Evolutionary conservation across 352 stramenopile species (phyloP).

Genomic region (Phytophthora pinifolia): DNA sequence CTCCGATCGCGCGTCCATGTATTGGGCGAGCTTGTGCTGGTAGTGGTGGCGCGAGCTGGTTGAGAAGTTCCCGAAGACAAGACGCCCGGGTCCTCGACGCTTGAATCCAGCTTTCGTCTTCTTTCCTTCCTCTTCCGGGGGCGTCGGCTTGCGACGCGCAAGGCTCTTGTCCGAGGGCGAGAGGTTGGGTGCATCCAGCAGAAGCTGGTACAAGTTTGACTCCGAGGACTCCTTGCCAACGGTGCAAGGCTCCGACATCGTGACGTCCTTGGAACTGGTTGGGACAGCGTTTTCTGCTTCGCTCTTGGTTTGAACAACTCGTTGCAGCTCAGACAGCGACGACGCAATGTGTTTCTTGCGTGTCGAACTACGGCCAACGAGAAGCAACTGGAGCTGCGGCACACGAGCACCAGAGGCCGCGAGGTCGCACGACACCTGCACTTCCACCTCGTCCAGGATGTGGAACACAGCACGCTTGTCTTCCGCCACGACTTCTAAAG

Average conservation of each 20-base stretch:
- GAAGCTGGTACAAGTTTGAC: slow-evolving; percentile 42
- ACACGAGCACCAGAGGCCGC: slow-evolving; percentile 67
- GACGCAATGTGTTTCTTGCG: slow-evolving; percentile 37
- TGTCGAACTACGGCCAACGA: slow-evolving; percentile 53
- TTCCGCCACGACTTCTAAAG: slow-evolving; percentile 28
- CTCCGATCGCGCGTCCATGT: slow-evolving; percentile 66
- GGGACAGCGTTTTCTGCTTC: slow-evolving; percentile 9
- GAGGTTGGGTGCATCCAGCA: slow-evolving; percentile 28
- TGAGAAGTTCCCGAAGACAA: slow-evolving; percentile 77
- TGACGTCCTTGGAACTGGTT: background rate
- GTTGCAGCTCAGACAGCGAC: slow-evolving; percentile 60
- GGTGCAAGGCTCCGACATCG: background rate
- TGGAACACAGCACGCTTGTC: slow-evolving; percentile 38
- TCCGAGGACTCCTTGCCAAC: slow-evolving; percentile 3
- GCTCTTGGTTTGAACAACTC: slow-evolving; percentile 60
- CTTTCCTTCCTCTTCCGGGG: slow-evolving; percentile 19
- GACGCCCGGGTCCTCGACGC: slow-evolving; percentile 47
- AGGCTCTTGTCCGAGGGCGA: slow-evolving; percentile 37
- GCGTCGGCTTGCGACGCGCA: slow-evolving; percentile 12
- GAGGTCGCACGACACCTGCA: slow-evolving; percentile 81
- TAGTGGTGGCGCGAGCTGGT: slow-evolving; percentile 62
- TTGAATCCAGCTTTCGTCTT: slow-evolving; percentile 30
- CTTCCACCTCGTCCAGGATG: slow-evolving; percentile 75
- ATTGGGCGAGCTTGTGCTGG: slow-evolving; percentile 76
- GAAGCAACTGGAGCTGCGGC: slow-evolving; percentile 68